These are phyloP conservation scores for Blastobotrys attinorum DNA, from an alignment of 805 yeast genomes.

Conservation along the genomic window DNA sequence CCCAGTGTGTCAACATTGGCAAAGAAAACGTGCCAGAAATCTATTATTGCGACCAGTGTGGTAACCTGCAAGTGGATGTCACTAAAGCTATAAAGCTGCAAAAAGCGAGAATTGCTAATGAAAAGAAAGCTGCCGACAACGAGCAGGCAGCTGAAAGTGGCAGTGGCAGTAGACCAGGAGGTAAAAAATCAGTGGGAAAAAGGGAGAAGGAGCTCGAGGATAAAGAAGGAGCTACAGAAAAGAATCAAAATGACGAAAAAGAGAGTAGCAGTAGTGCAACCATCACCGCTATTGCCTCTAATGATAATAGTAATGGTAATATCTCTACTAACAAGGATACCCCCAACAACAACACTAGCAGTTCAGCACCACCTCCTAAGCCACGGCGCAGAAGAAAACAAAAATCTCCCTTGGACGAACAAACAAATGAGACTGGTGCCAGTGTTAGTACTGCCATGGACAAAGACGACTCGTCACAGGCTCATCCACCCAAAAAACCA, in stretches of 20 bases:
- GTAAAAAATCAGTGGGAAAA: no score
- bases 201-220: no score
- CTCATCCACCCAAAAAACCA: neutral
- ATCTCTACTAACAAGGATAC: neutral
- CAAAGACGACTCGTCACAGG: neutral
- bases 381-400: neutral
- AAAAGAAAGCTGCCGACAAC: conserved; percentile 3
- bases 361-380: neutral
- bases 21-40: conserved; percentile 75
- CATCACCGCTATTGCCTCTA: no score
- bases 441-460: no score
- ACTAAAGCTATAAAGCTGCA: conserved; percentile 38
- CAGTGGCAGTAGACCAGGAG: neutral
- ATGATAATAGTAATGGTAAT: neutral
- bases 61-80: conserved; percentile 38
- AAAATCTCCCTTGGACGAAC: neutral
- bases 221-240: neutral
- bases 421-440: no score
- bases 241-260: neutral
- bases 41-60: conserved; percentile 74
- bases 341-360: neutral
- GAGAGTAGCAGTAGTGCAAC: neutral
- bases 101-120: conserved; percentile 7
- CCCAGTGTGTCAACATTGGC: conserved; percentile 74
- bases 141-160: neutral